Evolutionary conservation across 352 stramenopile species (phyloP).

Genomic region (Phytophthora sp.): DNA sequence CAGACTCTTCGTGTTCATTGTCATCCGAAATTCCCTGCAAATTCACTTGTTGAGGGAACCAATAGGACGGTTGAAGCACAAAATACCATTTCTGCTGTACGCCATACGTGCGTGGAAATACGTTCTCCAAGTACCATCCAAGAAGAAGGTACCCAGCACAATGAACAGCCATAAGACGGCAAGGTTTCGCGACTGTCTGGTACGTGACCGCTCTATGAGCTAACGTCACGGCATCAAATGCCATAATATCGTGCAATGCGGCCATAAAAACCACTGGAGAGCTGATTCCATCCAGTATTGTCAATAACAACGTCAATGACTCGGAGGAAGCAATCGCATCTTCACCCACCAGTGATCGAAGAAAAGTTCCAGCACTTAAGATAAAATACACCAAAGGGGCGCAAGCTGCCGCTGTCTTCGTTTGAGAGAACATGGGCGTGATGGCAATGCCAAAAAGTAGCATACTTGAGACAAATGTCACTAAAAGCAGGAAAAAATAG

Average conservation of each 20-base stretch:
- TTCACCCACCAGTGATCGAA: slow-evolving; percentile 58
- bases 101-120: slow-evolving; percentile 92
- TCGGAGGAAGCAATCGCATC: slow-evolving; percentile 52
- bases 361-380: slow-evolving; percentile 54
- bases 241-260: slow-evolving; percentile 54
- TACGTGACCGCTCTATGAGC: slow-evolving; percentile 53
- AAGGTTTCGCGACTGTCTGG: slow-evolving; percentile 50
- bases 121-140: slow-evolving; percentile 94
- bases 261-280: slow-evolving; percentile 80
- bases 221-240: slow-evolving; percentile 51
- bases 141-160: slow-evolving; percentile 88
- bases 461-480: slow-evolving; percentile 67
- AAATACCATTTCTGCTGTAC: slow-evolving; percentile 95
- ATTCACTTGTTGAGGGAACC: slow-evolving; percentile 44
- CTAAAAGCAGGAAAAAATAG: slow-evolving; percentile 70
- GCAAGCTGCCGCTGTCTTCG: slow-evolving; percentile 67
- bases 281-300: slow-evolving; percentile 58
- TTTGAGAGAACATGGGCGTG: slow-evolving; percentile 74
- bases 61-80: slow-evolving; percentile 85
- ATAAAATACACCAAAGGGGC: slow-evolving; percentile 76
- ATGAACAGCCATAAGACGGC: slow-evolving; percentile 80
- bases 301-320: slow-evolving; percentile 37
- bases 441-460: slow-evolving; percentile 75
- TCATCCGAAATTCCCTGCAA: slow-evolving; percentile 17
- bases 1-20: slow-evolving; percentile 26